Evolutionary conservation across 2,329 filamentous ascomycete species (phyloP), one percentile per base, ranked within the genome.

Genomic region (Ophiosphaerella herpotricha): DNA sequence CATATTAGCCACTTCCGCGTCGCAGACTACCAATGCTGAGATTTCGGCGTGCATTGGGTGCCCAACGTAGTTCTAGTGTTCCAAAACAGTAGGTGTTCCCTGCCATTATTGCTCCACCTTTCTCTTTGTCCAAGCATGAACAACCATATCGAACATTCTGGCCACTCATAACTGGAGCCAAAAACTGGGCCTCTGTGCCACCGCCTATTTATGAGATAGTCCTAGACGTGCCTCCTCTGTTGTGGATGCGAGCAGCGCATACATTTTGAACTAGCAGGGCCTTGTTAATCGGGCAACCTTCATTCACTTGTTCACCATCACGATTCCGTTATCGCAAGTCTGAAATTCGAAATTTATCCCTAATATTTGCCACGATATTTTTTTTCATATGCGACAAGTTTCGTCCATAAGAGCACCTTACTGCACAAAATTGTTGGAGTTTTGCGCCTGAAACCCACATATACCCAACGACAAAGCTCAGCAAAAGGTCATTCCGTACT

Each of bases 111-210:
- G 53, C 50, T 64, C 58, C 66, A 65, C 64, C 50, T 36, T 29
- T 39, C 34, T 45, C 54, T 64, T 62, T 65, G 57, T 61, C 52
- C 48, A 49, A 57, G 58, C 60, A 61, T 58, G 58, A 59, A 60
- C 51, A 55, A 43, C 32, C 45, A 52, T 39, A 56, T 52, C 65
- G 67, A 70, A 63, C 54, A 51, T 66, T 72, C 67, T 72, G 63
- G 67, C 64, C 67, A 48, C 42, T 52, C 51, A 46, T 43, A 47
- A 46, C 53, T 52, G 50, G 53, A 48, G 53, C 58, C 58, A 43
- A 63, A 64, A 64, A 66, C 33, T 56, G 62, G 61, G 52, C 40
- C 61, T 51, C 41, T 39, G 16, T 39, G 33, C 49, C 57, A 53
- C 58, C 49, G 56, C 53, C 45, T 43, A 46, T 51, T 32, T 46